Conservation (phyloP, 805 yeast species). For the Barnettozyma salicaria region DNA sequence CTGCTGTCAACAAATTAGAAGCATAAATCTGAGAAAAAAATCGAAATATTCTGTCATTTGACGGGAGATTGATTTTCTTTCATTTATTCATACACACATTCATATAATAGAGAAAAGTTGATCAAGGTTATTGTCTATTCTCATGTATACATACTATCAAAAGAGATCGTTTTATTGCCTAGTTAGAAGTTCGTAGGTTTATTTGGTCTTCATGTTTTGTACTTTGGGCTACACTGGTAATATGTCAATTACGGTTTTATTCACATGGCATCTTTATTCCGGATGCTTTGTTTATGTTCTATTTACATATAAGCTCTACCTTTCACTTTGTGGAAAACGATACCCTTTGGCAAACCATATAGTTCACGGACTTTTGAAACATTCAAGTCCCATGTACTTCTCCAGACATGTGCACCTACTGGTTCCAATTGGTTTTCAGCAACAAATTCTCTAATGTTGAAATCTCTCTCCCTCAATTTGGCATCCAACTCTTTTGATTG, state of each 20-base stretch:
- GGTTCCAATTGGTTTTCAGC: conserved; percentile 52
- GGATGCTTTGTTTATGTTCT: conserved; percentile 1
- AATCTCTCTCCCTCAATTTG: conserved; percentile 35
- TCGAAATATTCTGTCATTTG: too few species aligned
- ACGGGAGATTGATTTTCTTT: too few species aligned
- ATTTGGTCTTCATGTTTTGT: too few species aligned
- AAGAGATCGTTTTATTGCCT: background rate
- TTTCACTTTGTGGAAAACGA: conserved; percentile 50
- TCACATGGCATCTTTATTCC: background rate
- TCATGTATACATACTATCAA: background rate
- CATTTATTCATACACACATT: too few species aligned
- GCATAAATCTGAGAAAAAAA: too few species aligned
- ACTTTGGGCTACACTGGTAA: too few species aligned
- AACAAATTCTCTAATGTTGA: conserved; percentile 70
- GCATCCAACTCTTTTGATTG: conserved; percentile 37
- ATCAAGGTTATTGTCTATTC: too few species aligned
- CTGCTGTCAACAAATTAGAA: conserved; percentile 52
- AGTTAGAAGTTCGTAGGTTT: background rate
- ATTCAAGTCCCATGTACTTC: conserved; percentile 76
- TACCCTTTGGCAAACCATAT: conserved; percentile 71
- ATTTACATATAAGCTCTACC: conserved; percentile 18
- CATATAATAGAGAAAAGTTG: too few species aligned
- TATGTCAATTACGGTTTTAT: too few species aligned
- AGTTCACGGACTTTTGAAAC: conserved; percentile 60
- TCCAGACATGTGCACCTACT: conserved; percentile 90